These are phyloP conservation scores for Exophiala lecanii-corni DNA, from an alignment of 2,329 filamentous ascomycete genomes.

Conservation along the genomic window DNA sequence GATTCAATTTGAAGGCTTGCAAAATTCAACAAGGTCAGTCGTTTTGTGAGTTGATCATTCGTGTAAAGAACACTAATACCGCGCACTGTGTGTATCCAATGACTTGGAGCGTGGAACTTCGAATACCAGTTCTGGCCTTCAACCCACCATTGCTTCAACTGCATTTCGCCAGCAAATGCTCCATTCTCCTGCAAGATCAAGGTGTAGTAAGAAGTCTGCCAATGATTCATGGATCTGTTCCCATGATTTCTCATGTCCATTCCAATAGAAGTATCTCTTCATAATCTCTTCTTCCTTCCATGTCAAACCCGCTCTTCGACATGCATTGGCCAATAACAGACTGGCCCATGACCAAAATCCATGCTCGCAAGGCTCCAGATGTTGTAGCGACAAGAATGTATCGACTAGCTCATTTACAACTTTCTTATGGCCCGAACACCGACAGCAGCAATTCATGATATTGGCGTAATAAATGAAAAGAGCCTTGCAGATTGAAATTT, in stretches of 20 bases:
- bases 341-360: conserved; percentile 13
- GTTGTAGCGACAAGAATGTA: conserved; percentile 2
- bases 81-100: no score
- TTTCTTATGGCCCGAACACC: conserved; percentile 16
- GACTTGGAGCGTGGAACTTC: no score
- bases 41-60: no score
- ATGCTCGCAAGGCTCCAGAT: conserved; percentile 3
- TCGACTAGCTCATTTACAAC: conserved; percentile 13
- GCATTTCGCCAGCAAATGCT: conserved; percentile 16
- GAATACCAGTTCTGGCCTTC: conserved; percentile 2
- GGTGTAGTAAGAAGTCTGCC: conserved; percentile 12
- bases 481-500: conserved; percentile 13
- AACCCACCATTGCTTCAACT: no score
- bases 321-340: conserved; percentile 16
- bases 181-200: conserved; percentile 15
- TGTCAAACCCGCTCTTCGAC: conserved; percentile 10
- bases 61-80: no score
- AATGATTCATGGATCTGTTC: conserved; percentile 2
- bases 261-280: conserved; percentile 5
- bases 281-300: conserved; percentile 12
- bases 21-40: no score
- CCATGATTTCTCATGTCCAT: conserved; percentile 4
- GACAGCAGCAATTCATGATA: conserved; percentile 16
- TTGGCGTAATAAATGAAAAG: conserved; percentile 19
- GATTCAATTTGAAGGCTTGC: no score